phyloP scores from a whole-genome alignment of 805 yeast species.

The Cyberlindnera lachancei region DNA sequence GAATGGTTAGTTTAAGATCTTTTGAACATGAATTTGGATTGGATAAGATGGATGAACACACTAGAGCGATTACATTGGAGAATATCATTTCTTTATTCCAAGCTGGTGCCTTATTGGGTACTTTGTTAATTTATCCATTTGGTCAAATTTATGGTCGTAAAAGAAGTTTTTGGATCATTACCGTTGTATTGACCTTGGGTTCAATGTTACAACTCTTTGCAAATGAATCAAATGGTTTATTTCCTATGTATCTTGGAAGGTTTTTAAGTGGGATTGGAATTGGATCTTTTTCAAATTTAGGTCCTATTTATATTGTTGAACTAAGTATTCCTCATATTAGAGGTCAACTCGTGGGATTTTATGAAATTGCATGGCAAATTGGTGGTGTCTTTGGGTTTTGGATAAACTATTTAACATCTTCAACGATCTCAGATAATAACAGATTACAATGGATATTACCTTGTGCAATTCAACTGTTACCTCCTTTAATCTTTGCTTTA shows the following conservation, averaged over 20 bases:
- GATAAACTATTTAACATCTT: constrained; percentile 1
- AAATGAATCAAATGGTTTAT: constrained; percentile 28
- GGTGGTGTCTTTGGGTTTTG: constrained; percentile 4
- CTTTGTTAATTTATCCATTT: constrained; percentile 12
- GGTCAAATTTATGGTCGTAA: constrained; percentile 11
- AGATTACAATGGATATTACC: constrained; percentile 41
- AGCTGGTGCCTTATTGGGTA: constrained; percentile 17
- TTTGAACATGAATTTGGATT: constrained; percentile 12
- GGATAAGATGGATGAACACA: constrained; percentile 2
- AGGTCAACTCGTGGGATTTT: constrained; percentile 24
- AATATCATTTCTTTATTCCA: constrained; percentile 13
- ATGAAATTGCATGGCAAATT: constrained; percentile 5
- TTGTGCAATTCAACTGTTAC: constrained; percentile 37
- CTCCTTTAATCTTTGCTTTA: constrained; percentile 31
- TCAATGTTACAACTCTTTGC: constrained; percentile 33
- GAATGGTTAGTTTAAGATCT: constrained; percentile 8
- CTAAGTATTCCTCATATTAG: constrained; percentile 36
- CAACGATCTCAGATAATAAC: constrained; percentile 2
- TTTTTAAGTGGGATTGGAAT: constrained; percentile 41
- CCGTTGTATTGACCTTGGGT: constrained; percentile 24
- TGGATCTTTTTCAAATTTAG: constrained; percentile 42
- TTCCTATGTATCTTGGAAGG: constrained; percentile 43
- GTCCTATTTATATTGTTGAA: constrained; percentile 40
- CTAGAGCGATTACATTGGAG: constrained; percentile 2
- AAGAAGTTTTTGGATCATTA: constrained; percentile 6